Percentiles rank a stretch among this genome's conserved stretches.
phyloP scores from a whole-genome alignment of 805 yeast species.

The Candida nonsorbophila region DNA sequence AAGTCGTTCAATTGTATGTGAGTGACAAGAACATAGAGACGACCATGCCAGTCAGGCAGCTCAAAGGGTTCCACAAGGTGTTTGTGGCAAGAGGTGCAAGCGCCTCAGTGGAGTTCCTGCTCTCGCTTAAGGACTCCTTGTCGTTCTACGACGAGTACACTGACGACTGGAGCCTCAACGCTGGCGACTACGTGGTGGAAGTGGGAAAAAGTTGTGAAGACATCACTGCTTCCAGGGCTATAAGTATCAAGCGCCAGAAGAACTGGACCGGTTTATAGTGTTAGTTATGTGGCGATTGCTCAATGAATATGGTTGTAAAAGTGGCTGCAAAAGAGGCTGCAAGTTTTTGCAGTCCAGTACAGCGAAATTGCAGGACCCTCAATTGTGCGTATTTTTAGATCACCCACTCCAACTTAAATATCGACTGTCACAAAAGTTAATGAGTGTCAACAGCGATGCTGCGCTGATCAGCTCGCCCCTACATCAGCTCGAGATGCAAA shows the following conservation, averaged over 20 bases:
- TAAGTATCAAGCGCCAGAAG: conserved; percentile 5
- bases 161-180: conserved; percentile 20
- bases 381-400: too few relatives aligned
- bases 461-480: conserved; percentile 13
- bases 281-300: not conserved
- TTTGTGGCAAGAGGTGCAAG: conserved; percentile 12
- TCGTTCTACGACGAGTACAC: conserved; percentile 25
- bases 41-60: conserved; percentile 21
- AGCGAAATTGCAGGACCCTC: too few relatives aligned
- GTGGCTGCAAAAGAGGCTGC: too few relatives aligned
- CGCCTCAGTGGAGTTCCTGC: conserved; percentile 10
- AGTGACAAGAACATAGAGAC: conserved; percentile 12
- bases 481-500: conserved; percentile 16
- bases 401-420: too few relatives aligned
- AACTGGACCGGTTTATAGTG: conserved; percentile 8
- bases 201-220: conserved; percentile 19
- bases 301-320: too few relatives aligned
- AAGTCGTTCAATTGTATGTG: conserved; percentile 24
- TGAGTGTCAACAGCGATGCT: too few relatives aligned
- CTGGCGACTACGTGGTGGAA: conserved; percentile 18
- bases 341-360: too few relatives aligned
- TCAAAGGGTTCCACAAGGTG: conserved; percentile 25
- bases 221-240: conserved; percentile 4
- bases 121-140: conserved; percentile 19
- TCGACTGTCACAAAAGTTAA: too few relatives aligned